Percentiles rank a stretch among this genome's conserved stretches.
Evolutionary conservation across 2,329 filamentous ascomycete species (phyloP).

Genomic region (Biscogniauxia sp.): DNA sequence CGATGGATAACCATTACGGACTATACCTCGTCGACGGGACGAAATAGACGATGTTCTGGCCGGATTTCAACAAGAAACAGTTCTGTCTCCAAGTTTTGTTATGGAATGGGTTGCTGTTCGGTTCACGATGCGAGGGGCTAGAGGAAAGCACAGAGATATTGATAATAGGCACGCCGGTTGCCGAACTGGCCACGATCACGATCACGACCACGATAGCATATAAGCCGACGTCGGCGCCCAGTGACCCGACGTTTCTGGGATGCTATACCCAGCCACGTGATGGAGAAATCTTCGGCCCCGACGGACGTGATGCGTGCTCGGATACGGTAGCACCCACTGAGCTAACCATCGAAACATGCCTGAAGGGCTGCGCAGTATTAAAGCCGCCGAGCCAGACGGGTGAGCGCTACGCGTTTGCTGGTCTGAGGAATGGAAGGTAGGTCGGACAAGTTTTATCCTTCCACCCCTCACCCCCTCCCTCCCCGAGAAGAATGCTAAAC

Average conservation of each 20-base stretch:
- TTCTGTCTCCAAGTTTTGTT: conserved; percentile 19
- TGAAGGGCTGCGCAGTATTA: conserved; percentile 21
- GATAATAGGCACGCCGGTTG: conserved; percentile 15
- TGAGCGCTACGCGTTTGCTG: conserved; percentile 19
- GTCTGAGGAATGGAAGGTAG: conserved; percentile 27
- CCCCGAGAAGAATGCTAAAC: conserved; percentile 3
- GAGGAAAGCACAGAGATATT: conserved; percentile 15
- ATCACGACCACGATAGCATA: conserved; percentile 29
- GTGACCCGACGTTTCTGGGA: conserved; percentile 23
- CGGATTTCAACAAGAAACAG: conserved; percentile 16
- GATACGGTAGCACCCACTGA: conserved; percentile 13
- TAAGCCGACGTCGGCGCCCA: conserved; percentile 23
- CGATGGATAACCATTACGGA: conserved; percentile 16
- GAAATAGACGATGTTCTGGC: conserved; percentile 16
- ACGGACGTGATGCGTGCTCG: conserved; percentile 14
- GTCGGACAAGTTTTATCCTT: neutral
- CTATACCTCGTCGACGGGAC: conserved; percentile 14
- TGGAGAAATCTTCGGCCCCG: conserved; percentile 21
- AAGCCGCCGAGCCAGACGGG: conserved; percentile 3
- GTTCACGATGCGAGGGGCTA: conserved; percentile 15
- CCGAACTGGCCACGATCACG: conserved; percentile 20
- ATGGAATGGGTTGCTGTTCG: conserved; percentile 19
- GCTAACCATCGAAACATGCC: conserved; percentile 22
- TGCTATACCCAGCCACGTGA: conserved; percentile 23
- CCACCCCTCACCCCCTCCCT: too few species aligned